These are phyloP conservation scores for Polyplosphaeria fusca DNA, from an alignment of 495 filamentous ascomycete species.

Conservation along the genomic window DNA sequence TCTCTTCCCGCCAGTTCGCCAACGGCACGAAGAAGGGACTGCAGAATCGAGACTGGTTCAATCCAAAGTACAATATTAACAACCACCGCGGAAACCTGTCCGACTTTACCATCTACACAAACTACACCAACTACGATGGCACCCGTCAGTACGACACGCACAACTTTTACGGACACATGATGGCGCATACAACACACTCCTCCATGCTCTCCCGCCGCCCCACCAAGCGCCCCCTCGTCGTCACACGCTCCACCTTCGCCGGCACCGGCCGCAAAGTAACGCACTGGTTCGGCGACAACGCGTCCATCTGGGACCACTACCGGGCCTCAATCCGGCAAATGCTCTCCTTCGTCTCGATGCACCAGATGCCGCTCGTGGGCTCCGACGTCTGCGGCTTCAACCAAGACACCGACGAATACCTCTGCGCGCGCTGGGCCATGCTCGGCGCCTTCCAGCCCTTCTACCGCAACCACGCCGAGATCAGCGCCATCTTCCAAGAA, in stretches of 20 bases:
- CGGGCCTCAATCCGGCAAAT: constrained; percentile 65
- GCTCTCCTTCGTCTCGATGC: constrained; percentile 73
- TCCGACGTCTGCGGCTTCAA: constrained; percentile 79
- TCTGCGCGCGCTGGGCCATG: constrained; percentile 80
- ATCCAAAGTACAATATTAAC: constrained; percentile 75
- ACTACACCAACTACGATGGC: constrained; percentile 69
- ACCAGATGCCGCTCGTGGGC: constrained; percentile 83
- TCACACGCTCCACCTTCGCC: constrained; percentile 80
- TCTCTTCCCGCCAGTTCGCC: not conserved
- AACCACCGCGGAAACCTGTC: constrained; percentile 49
- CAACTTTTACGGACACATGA: constrained; percentile 85
- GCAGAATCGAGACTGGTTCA: constrained; percentile 65
- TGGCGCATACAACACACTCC: constrained; percentile 61
- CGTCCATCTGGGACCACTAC: constrained; percentile 70
- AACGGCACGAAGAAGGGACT: constrained; percentile 52
- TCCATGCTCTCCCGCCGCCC: constrained; percentile 73
- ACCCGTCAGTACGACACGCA: constrained; percentile 78
- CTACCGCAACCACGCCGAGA: constrained; percentile 73
- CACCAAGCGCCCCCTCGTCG: constrained; percentile 65
- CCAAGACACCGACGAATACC: constrained; percentile 64
- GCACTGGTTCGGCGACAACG: constrained; percentile 88
- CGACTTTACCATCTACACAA: constrained; percentile 64
- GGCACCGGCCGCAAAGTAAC: constrained; percentile 74
- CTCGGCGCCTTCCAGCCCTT: constrained; percentile 80
- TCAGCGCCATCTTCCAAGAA: constrained; percentile 57